Conservation (phyloP, 345 rosid genomes). For the Mallotus nudiflorus region DNA sequence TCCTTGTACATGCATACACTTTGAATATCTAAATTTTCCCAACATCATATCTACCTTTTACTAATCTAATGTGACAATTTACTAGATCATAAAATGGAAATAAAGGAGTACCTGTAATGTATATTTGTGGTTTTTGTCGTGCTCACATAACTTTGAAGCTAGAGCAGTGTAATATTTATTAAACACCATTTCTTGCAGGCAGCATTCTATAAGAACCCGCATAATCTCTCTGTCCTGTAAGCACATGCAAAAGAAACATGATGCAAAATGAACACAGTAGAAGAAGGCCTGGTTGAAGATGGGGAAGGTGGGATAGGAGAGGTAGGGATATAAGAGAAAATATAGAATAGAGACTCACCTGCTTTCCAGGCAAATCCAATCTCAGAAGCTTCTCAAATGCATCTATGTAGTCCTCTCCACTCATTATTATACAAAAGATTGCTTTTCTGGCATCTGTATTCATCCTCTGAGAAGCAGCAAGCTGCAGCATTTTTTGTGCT, state of each 20-base stretch:
- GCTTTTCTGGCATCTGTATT: constrained; percentile 90
- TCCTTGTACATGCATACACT: no score
- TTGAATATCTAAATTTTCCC: no score
- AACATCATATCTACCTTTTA: no score
- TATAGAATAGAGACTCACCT: constrained; percentile 38
- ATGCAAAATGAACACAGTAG: neutral
- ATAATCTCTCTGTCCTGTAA: constrained; percentile 88
- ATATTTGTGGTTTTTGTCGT: constrained; percentile 84
- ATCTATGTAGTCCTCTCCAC: constrained; percentile 87
- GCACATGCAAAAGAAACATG: neutral
- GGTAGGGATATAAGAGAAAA: no score
- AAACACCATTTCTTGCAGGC: constrained; percentile 82
- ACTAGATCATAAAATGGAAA: neutral
- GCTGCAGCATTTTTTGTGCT: constrained; percentile 87
- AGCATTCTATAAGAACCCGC: constrained; percentile 85
- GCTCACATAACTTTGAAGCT: constrained; percentile 79
- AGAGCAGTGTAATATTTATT: constrained; percentile 80
- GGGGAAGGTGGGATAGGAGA: neutral
- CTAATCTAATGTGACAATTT: neutral
- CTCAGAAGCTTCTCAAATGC: constrained; percentile 87
- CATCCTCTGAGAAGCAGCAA: constrained; percentile 93
- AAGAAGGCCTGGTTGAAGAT: neutral
- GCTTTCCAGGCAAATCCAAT: constrained; percentile 79
- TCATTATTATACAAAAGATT: constrained; percentile 91
- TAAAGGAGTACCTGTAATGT: constrained; percentile 70